Evolutionary conservation across 441 rosid species (phyloP), one percentile per base, ranked within the genome.

Genomic region (Metrosideros polymorpha): DNA sequence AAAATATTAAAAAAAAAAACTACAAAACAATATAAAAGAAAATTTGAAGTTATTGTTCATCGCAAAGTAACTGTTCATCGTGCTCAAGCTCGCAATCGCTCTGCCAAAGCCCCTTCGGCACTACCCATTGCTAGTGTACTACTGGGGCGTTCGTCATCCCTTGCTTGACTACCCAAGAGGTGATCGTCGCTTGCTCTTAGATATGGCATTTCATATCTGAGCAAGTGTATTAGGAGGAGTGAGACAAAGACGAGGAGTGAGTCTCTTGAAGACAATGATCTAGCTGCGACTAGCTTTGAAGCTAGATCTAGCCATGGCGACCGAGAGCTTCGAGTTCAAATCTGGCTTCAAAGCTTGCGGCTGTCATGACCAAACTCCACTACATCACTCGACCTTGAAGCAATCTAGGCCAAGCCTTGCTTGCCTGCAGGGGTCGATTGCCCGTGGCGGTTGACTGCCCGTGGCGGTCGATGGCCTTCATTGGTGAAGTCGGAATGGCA

Each of bases 121-220:
- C 39, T 29, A 6, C 0, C 39, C 17, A 13, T 57, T 5, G 32
- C n/a, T n/a, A n/a, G n/a, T n/a, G 29, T 27, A 8, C 63, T 27
- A 4, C 0, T 0, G 22, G 12, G 39, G 71, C 39, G 5, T 61
- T 14, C 3, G 3, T 61, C 1, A 0, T 1, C 22, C 19, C 39
- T 61, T 30, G 71, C 39, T 15, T 29, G 71, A 61, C 18, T 19
- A n/a, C 35, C 7, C 32, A 19, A 9, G 6, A 29, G 19, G 71
- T 15, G 71, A 29, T 6, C 4, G 17, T 61, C 71, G 18, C 22
- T 59, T 2, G 19, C 35, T 29, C 7, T 29, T 18, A 29, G 7
- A 13, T 29, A 0, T 7, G 1, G 1, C 18, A 14, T n/a, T n/a
- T n/a, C n/a, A n/a, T n/a, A n/a, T n/a, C n/a, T n/a, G n/a, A n/a